Percentiles rank a stretch among this genome's conserved stretches.
phyloP scores from a whole-genome alignment of 2,329 filamentous ascomycete species.

The Talaromyces sp. region DNA sequence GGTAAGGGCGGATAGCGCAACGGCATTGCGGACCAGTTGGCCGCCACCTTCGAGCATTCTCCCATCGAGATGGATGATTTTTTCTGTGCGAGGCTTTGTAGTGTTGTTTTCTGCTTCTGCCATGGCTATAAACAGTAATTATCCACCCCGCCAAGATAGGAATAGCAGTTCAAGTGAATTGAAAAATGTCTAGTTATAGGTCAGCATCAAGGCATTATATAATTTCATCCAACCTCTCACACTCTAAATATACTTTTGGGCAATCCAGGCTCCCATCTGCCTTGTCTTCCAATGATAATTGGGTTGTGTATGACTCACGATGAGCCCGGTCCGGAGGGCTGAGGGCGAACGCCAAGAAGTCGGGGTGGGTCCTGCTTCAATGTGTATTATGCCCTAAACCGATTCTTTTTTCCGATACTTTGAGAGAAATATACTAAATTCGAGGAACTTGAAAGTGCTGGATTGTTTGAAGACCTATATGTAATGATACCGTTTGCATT shows the following conservation, averaged over 20 bases:
- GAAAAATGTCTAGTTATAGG: background rate
- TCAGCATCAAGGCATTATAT: background rate
- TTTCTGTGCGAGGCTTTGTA: background rate
- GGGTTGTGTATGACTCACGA: background rate
- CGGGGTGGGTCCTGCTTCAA: no score
- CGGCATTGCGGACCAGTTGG: slow-evolving; percentile 54
- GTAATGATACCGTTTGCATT: no score
- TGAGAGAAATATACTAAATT: no score
- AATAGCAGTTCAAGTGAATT: background rate
- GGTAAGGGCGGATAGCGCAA: slow-evolving; percentile 52
- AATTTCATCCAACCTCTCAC: no score
- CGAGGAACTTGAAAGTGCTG: no score
- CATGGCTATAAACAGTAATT: background rate
- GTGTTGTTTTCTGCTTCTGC: background rate
- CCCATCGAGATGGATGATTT: slow-evolving; percentile 43
- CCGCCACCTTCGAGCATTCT: slow-evolving; percentile 58
- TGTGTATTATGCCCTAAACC: no score
- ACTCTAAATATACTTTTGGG: no score
- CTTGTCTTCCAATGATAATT: background rate
- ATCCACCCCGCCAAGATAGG: background rate
- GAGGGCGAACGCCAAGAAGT: background rate
- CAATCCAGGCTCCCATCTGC: background rate
- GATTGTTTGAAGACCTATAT: no score
- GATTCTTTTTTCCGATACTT: no score
- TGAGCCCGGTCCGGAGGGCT: no score